Percentiles rank a stretch among this genome's conserved stretches.
These are phyloP conservation scores for Cercospora canescens DNA, from an alignment of 2,329 filamentous ascomycete species.

Conservation along the genomic window DNA sequence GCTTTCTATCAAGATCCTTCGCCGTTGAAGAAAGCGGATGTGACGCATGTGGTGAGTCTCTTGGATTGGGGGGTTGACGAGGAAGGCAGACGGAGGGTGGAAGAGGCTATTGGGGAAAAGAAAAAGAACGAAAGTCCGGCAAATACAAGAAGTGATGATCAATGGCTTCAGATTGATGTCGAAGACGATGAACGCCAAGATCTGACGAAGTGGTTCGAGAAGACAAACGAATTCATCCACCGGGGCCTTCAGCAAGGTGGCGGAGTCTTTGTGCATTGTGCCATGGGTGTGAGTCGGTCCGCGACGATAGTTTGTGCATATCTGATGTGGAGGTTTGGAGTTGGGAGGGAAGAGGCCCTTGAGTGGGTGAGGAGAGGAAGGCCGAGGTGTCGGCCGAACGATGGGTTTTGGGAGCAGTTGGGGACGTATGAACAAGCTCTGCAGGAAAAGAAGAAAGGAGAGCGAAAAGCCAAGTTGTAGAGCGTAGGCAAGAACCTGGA, in stretches of 20 bases:
- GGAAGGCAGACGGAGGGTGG: constrained; percentile 18
- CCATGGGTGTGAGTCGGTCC: constrained; percentile 91
- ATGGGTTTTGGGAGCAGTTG: constrained; percentile 85
- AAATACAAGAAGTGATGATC: not conserved
- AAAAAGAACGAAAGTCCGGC: not conserved
- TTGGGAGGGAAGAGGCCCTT: constrained; percentile 63
- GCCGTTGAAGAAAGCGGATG: constrained; percentile 64
- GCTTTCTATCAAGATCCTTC: constrained; percentile 42
- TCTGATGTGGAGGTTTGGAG: constrained; percentile 61
- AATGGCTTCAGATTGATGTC: constrained; percentile 59
- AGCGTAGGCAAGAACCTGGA: not conserved
- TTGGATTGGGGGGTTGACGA: constrained; percentile 57
- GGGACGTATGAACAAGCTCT: constrained; percentile 79
- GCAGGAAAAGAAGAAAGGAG: constrained; percentile 23
- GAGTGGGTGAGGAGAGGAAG: constrained; percentile 67
- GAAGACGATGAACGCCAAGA: constrained; percentile 89
- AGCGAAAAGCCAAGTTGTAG: constrained; percentile 3
- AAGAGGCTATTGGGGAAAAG: constrained; percentile 36
- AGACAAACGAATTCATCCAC: constrained; percentile 73
- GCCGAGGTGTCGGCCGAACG: constrained; percentile 78
- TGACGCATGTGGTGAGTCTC: constrained; percentile 86
- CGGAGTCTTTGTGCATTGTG: constrained; percentile 71
- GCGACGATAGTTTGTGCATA: constrained; percentile 81
- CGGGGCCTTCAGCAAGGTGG: constrained; percentile 62
- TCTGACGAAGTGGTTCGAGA: constrained; percentile 73